Conservation (phyloP, 805 yeast species). For the Monosporozyma aquatica region DNA sequence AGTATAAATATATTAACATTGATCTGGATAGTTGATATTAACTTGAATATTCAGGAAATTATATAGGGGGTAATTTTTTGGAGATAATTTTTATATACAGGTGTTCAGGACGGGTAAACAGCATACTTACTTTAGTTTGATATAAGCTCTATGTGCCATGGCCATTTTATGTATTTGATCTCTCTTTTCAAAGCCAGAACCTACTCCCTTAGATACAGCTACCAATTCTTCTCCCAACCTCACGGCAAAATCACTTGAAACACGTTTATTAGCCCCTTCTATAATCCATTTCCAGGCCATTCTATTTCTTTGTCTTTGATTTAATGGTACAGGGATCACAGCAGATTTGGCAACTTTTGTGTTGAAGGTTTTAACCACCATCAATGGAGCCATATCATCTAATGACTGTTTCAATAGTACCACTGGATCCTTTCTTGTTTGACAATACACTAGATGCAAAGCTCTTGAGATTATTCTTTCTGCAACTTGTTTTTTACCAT, state of each 20-base stretch:
- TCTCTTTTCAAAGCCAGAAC: slow-evolving; percentile 78
- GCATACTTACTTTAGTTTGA: slow-evolving; percentile 38
- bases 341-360: slow-evolving; percentile 81
- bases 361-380: slow-evolving; percentile 63
- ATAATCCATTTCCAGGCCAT: slow-evolving; percentile 86
- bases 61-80: not conserved
- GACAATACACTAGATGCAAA: slow-evolving; percentile 51
- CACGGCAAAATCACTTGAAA: slow-evolving; percentile 73
- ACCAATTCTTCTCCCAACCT: slow-evolving; percentile 85
- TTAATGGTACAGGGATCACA: slow-evolving; percentile 75
- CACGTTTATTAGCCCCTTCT: slow-evolving; percentile 73
- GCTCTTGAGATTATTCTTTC: slow-evolving; percentile 67
- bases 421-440: slow-evolving; percentile 73
- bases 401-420: slow-evolving; percentile 61
- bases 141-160: slow-evolving; percentile 77
- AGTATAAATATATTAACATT: no score
- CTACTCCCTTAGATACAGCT: slow-evolving; percentile 65
- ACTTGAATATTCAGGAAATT: no score
- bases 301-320: slow-evolving; percentile 73
- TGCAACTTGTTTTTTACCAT: slow-evolving; percentile 80
- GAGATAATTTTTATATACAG: no score
- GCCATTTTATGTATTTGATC: slow-evolving; percentile 78
- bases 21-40: no score
- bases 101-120: not conserved
- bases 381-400: slow-evolving; percentile 78